Evolutionary conservation across 257 asterid species (phyloP).

Genomic region (Solanum boliviense): DNA sequence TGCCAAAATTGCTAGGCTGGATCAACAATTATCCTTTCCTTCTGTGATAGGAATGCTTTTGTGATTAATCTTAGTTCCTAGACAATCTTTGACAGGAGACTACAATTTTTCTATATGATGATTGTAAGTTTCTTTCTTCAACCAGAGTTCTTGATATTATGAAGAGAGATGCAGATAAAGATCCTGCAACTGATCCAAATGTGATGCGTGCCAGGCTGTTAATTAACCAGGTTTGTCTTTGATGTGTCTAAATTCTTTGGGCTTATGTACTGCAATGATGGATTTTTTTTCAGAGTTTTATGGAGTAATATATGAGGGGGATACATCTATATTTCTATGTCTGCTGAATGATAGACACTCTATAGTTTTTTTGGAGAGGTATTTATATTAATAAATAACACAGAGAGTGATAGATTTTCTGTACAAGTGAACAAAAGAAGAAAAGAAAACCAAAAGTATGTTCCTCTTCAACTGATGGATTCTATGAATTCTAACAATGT

Average conservation of each 20-base stretch:
- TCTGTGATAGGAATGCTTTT: background rate
- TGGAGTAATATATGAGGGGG: background rate
- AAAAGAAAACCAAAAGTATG: background rate
- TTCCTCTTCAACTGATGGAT: background rate
- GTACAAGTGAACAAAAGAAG: background rate
- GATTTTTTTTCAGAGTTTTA: background rate
- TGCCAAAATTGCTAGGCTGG: background rate
- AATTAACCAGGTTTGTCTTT: conserved; percentile 52
- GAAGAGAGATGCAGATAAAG: conserved; percentile 71
- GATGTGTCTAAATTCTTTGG: background rate
- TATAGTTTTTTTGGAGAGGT: background rate
- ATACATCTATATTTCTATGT: background rate
- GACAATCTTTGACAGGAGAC: background rate
- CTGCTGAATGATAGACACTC: too few relatives aligned
- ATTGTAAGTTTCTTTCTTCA: background rate
- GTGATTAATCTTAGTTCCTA: background rate
- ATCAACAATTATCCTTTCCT: background rate
- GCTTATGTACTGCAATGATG: background rate
- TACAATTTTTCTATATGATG: background rate
- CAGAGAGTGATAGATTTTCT: background rate
- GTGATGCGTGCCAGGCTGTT: conserved; percentile 62
- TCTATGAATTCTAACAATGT: background rate
- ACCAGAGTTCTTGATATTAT: conserved; percentile 81
- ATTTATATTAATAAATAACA: background rate
- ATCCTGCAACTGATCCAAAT: conserved; percentile 61